These are phyloP conservation scores for Exophiala phaeomuriformis DNA, from an alignment of 2,329 filamentous ascomycete species.

Conservation along the genomic window DNA sequence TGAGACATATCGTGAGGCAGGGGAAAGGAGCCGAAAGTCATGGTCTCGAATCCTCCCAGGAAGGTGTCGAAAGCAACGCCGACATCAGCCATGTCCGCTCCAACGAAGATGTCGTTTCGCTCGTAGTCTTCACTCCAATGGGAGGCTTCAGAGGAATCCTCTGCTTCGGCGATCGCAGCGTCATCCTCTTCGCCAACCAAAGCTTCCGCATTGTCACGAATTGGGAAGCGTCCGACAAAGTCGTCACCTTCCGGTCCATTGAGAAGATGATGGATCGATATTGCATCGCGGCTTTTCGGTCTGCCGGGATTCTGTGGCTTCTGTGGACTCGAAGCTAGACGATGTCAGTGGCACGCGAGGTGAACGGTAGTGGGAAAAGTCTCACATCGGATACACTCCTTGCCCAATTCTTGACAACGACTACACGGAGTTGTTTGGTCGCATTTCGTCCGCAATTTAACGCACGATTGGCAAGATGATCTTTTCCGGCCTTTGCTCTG, in stretches of 20 bases:
- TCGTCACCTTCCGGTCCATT: constrained; percentile 18
- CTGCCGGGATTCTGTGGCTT: constrained; percentile 4
- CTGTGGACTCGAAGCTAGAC: constrained; percentile 10
- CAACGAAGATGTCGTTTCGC: constrained; percentile 14
- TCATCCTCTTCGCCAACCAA: constrained; percentile 12
- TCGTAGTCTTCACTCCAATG: constrained; percentile 23
- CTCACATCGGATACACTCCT: constrained; percentile 22
- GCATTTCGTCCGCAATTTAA: constrained; percentile 23
- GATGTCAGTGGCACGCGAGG: neutral
- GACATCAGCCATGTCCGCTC: constrained; percentile 7
- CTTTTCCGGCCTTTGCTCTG: constrained; percentile 24
- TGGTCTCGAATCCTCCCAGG: constrained; percentile 16
- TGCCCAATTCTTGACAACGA: constrained; percentile 22
- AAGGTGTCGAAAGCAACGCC: constrained; percentile 17
- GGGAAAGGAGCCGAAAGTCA: constrained; percentile 14
- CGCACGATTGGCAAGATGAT: constrained; percentile 22
- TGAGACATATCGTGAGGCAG: constrained; percentile 10
- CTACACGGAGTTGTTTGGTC: constrained; percentile 21
- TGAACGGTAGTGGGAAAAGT: constrained; percentile 6
- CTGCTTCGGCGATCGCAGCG: constrained; percentile 5
- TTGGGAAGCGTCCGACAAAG: constrained; percentile 17
- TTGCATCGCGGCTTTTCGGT: constrained; percentile 20
- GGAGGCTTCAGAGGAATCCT: constrained; percentile 19
- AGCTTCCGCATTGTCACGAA: constrained; percentile 7
- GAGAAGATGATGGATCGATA: constrained; percentile 20